Base-by-base conservation (phyloP, 2,329 filamentous ascomycete species). In the Monilinia aucupariae region DNA sequence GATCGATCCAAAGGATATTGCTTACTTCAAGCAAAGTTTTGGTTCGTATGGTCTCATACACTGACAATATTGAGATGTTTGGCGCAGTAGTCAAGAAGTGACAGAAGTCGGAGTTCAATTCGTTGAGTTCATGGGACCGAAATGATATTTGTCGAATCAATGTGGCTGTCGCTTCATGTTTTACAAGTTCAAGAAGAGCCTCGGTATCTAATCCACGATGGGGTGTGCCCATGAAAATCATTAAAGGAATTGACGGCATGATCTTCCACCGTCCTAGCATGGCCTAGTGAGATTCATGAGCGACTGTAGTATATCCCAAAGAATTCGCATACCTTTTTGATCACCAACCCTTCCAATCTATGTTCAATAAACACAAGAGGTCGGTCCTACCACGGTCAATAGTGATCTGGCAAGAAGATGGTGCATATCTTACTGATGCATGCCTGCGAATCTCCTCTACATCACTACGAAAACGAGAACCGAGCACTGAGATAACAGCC, bases 291-390 rank as follows among this genome's bases (percentile, higher is more conserved):
- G 20, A 25, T 32, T 2, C 6, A 45, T 58, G 32, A 62, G 27
- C 6, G 5, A 41, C 2, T 20, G 13, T 49, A 17, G 17, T 25
- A 10, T 9, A 43, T 2, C 2, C 9, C 5, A 20, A 17, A 5
- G 20, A 32, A 15, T 27, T 10, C 43, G n/a, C 41, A n/a, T 62
- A 64, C 71, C 63, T 72, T 73, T 54, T 75, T 75, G 15, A 75
- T 73, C 2, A 76, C 69, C 15, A 76, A 66, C 7, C 73, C 73
- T 2, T 74, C 74, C 68, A 76, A 72, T 41, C 74, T 76, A 62
- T 77, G 75, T 2, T 72, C 74, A 17, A 76, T 64, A n/a, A 71
- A 64, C 4, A 76, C 66, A 8, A 76, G 71, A 1, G 64, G 67
- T 7, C 65, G 39, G 32, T 55, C 54, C 45, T 65, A 17, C n/a